Base-by-base conservation (phyloP, 495 filamentous ascomycete genomes). In the Geoglossum glabrum region DNA sequence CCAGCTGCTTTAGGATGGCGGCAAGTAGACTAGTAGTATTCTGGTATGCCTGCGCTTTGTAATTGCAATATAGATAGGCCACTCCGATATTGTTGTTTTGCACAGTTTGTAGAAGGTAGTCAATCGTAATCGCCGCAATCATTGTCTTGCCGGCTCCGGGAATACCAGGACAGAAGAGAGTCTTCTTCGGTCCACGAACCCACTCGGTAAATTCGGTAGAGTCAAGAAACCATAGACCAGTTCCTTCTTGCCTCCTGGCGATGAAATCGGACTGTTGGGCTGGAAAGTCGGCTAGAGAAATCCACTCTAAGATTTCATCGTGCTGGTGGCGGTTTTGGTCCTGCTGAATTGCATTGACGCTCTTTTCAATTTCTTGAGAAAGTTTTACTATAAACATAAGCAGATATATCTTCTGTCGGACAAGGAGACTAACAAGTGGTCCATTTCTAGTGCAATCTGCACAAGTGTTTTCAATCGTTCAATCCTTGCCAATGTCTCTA, bases 361-460 rank as follows among this genome's bases (percentile, higher is more conserved):
- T 6, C 6, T 25, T 6, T 17, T 47, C n/a, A 17, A 47, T 47
- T 25, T 5, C 17, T 47, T 4, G 31, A 6, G 17, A n/a, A 6
- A 47, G 15, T 4, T 47, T 47, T 6, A 5, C 17, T 47, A n/a
- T 6, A n/a, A 6, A 17, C 6, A n/a, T 25, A 47, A 47, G 43
- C 11, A 34, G 5, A 11, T 34, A 34, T 5, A 34, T 34, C 11
- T 34, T 34, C 31, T 34, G 43, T 47, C 6, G 15, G 5, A n/a
- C 6, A 4, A n/a, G 17, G 43, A 47, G 5, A 58, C 61, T 61
- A 54, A 61, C 61, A 47, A 57, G 28, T 58, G 54, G 55, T 62
- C 54, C 49, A 57, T 55, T 40, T 62, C 28, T 17, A 62, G 57
- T 7, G 58, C 58, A 5, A 62, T 49, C 15, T 19, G 43, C 25